Conservation (phyloP, 2,329 filamentous ascomycete genomes). For the Trichoderma semiorbis region DNA sequence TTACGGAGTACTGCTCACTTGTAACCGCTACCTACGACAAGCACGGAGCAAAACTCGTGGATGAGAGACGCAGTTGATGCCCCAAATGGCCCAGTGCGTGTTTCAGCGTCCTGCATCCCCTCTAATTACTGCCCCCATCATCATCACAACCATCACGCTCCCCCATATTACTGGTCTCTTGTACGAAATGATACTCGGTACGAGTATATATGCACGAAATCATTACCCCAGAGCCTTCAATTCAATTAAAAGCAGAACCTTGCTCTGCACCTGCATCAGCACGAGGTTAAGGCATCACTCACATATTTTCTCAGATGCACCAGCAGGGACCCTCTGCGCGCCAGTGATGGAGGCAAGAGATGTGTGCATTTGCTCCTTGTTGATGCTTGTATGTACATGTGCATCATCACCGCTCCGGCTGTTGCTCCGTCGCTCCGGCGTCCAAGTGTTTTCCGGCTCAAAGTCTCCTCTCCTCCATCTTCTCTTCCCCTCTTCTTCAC, state of each 20-base stretch:
- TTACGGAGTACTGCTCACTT: neutral
- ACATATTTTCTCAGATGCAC: neutral
- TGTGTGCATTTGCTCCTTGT: neutral
- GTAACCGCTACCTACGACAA: neutral
- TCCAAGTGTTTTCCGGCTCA: neutral
- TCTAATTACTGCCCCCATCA: neutral
- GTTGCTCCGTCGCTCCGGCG: neutral
- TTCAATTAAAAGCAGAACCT: neutral
- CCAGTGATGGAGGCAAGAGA: neutral
- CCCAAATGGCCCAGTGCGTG: constrained; percentile 6
- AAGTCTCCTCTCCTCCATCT: neutral
- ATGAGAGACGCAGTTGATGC: neutral
- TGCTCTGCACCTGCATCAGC: neutral
- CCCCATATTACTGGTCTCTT: neutral
- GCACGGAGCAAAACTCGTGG: neutral
- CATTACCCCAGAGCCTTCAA: neutral
- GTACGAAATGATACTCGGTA: neutral
- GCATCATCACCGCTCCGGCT: neutral
- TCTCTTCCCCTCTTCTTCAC: neutral
- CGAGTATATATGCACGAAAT: neutral
- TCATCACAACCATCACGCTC: neutral
- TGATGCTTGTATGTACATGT: neutral
- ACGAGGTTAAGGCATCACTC: neutral
- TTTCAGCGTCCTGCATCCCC: constrained; percentile 10
- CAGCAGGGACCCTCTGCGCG: neutral